A percentile compares a stretch with the other conserved stretches of the same genome.
These are phyloP conservation scores for Nannizziopsis barbatae DNA, from an alignment of 2,329 filamentous ascomycete species.

Conservation along the genomic window DNA sequence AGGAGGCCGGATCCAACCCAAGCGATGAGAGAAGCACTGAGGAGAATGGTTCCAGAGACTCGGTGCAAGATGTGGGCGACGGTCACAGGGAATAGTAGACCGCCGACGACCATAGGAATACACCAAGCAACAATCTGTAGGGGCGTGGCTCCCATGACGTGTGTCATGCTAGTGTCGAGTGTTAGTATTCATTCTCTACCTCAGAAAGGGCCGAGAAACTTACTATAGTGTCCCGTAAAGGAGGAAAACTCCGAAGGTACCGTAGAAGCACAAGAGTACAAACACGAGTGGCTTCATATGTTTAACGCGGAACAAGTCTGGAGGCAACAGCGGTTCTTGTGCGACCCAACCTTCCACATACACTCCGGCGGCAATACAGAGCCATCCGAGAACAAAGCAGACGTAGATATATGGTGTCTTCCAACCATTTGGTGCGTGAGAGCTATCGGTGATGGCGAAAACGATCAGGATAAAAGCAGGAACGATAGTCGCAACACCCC, in stretches of 20 bases:
- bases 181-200: conserved; percentile 2
- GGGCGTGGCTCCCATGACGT: conserved; percentile 48
- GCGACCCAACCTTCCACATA: conserved; percentile 66
- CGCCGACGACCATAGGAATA: conserved; percentile 55
- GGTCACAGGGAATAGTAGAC: conserved; percentile 51
- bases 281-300: conserved; percentile 55
- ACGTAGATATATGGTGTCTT: conserved; percentile 60
- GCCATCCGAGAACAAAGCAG: conserved; percentile 51
- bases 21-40: conserved; percentile 51
- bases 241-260: conserved; percentile 56
- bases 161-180: conserved; percentile 42
- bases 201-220: conserved; percentile 20
- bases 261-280: conserved; percentile 56
- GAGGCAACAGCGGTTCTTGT: conserved; percentile 55
- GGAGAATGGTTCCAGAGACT: conserved; percentile 51
- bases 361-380: conserved; percentile 49
- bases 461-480: conserved; percentile 58
- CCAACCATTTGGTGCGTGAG: conserved; percentile 59
- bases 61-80: conserved; percentile 59
- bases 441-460: conserved; percentile 63
- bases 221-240: conserved; percentile 61
- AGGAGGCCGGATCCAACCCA: conserved; percentile 50
- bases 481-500: conserved; percentile 50
- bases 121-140: conserved; percentile 59
- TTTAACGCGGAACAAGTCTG: conserved; percentile 56